Evolutionary conservation across 345 rosid species (phyloP), one percentile per base, ranked within the genome.

Genomic region (Clarkia xantiana): DNA sequence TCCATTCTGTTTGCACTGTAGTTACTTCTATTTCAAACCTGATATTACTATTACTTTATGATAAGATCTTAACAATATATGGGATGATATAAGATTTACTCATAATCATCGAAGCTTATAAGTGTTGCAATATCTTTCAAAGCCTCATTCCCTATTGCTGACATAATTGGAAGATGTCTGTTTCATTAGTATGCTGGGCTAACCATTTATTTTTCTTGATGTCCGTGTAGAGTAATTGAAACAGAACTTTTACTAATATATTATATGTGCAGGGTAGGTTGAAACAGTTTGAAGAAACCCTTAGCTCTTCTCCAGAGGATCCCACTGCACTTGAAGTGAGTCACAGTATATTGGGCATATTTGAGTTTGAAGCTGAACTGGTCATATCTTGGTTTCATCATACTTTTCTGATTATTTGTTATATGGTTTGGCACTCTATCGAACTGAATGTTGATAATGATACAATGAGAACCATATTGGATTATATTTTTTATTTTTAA

Each of bases 321-420:
- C 71, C 78, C 57, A 53, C 62, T 63, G 91, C 81, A 38, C 80
- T 83, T 46, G 95, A 90, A 72, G 97, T 90, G 70, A 77, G 95
- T 80, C 42, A 62, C 14, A 25, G 16, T 12, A 34, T 29, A 1
- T 22, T 3, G 36, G 36, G 36, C 36, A 29, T 29, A 29, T 29
- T 22, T 22, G 25, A 22, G 25, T 22, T 22, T 22, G 3, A 23
- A 2, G 6, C 29, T 23, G 29, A 23, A 23, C 3, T 23, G 29
- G 29, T 6, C 29, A 23, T 23, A 23, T 23, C 29, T 23, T 23
- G 3, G 29, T 23, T 23, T 23, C 29, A 23, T 23, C 4, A 23
- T 23, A 23, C 4, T 23, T 23, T 23, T 23, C 29, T 23, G 4
- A 6, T 23, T 23, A 23, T 23, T 23, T 23, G 6, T 23, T 23